Base-by-base conservation (phyloP, 176 grass and related monocot species). In the Tuctoria greenei region DNA sequence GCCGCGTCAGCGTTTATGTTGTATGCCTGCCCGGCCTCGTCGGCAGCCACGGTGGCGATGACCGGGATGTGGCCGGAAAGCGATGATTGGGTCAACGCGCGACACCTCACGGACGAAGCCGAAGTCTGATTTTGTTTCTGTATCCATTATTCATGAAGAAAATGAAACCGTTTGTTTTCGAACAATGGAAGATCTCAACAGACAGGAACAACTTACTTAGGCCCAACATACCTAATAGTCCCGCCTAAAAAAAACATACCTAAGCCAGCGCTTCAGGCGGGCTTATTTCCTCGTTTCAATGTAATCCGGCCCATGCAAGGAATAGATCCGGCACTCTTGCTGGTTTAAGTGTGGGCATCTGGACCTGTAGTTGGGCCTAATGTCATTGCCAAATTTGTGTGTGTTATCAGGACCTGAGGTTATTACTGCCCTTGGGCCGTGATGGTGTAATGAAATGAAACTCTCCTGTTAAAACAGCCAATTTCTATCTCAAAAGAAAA, bases 1-100 rank as follows among this genome's bases (percentile, higher is more conserved):
- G 84, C 89, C 0, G 86, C 94, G 76, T 98, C 91, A 13, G 95
- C 89, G 34, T 94, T 98, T 67, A 98, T 88, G 72, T 98, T 98
- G 64, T 98, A 98, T 1, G 86, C 82, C 82, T 92, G 86, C 43
- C 89, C 91, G 5, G 56, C n/a, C 67, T 92, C 67, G 31, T 98
- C 91, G 7, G 86, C 89, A 6, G 95, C 95, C 6, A 98, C 91
- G 49, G 91, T 87, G 38, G 95, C 89, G 24, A 98, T 94, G 9
- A 98, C 91, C 6, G 91, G 95, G 77, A 98, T 98, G 79, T 92
- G 84, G n/a, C 86, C 84, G 6, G 65, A 63, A 63, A 25, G 25
- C 49, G 23, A 93, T 81, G 67, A 97, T 86, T 0, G 94, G 88
- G 64, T 97, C 81, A 16, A 97, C 88, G 14, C 66, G 81, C 11